Base-by-base conservation (phyloP, 2,329 filamentous ascomycete species). In the Aspergillus alliaceus region DNA sequence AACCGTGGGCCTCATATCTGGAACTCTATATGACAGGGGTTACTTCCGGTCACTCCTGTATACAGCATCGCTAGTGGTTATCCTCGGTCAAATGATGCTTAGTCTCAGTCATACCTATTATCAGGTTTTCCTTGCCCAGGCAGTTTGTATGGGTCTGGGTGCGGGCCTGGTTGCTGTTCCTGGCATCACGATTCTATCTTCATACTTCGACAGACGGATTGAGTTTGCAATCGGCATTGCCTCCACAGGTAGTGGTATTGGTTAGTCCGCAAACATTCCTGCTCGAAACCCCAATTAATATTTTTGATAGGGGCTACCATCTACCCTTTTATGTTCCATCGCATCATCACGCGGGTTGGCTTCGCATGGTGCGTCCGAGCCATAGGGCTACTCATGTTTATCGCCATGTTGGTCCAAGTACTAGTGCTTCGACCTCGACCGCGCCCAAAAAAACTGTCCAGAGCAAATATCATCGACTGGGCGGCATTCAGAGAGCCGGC, bases 341-440 rank as follows among this genome's bases (percentile, higher is more conserved):
- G 14, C 4, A 37, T 37, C 12, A 12, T 14, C 34, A 18, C 34
- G 6, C 34, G 72, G 20, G 77, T 88, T 34, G 86, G 86, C 0
- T 89, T 89, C 61, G 74, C 77, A 0, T 88, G 86, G 85, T 80
- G 86, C 0, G 82, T 84, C 2, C 75, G 87, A 5, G 79, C 84
- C 6, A 78, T 87, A 1, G 86, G 78, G 0, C 86, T 89, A 60
- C 79, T 89, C 18, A 80, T 63, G 0, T 73, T 82, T 1, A 65
- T 22, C 12, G 64, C 63, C 4, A 52, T 66, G 8, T 18, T 59
- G 9, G 15, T 72, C n/a, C 50, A 65, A 2, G 54, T 67, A 3
- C 2, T 25, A 6, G 25, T 63, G 5, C 60, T 75, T 53, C 54
- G 60, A 4, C 67, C 70, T 8, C 68, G 74, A 18, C 68, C 65